Evolutionary conservation across 1,284 basidiomycete genomes (phyloP), one percentile per base, ranked within the genome.

Genomic region (Puccinia sorghi): DNA sequence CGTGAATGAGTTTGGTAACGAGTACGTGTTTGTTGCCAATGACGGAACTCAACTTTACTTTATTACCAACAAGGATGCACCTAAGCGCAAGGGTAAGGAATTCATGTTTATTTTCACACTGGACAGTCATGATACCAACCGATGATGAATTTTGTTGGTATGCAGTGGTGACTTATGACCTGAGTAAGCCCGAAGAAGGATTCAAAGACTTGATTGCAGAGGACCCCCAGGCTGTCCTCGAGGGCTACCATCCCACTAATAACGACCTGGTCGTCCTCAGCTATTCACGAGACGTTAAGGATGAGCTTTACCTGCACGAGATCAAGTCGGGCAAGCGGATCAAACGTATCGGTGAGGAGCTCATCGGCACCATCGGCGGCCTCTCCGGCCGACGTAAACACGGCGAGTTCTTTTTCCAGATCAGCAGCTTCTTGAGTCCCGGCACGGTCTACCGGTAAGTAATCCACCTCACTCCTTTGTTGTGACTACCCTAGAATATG

Each of bases 231-330:
- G 88, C 90, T 56, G 90, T 91, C 25, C 85, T 94, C 8, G 86
- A 87, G 48, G 86, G 87, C 59, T 86, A 89, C 27, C 83, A 83
- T 41, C 86, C 89, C 27, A 86, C 92, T 27, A 87, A 88, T 79
- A 83, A 87, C 22, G 88, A 91, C 83, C 87, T 88, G 73, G 87
- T 93, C 64, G 87, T 88, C 11, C 83, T 91, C 17, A 86, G 88
- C 66, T 93, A 92, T 86, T 91, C 91, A 82, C 88, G 89, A 79
- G 91, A 91, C 90, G 90, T 93, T 82, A 91, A 91, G 81, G 91
- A 93, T 83, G 91, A 93, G 84, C 86, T 94, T 52, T 92, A 92
- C 84, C 84, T 94, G 74, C 90, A 91, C 85, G 87, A 88, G 57
- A 87, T 90, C 43, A 66, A 81, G 74, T 84, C 85, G 0, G 93